A percentile compares a stretch with the other conserved stretches of the same genome.
Evolutionary conservation across 495 filamentous ascomycete genomes (phyloP).

Genomic region (Penicillium psychrofluorescens): DNA sequence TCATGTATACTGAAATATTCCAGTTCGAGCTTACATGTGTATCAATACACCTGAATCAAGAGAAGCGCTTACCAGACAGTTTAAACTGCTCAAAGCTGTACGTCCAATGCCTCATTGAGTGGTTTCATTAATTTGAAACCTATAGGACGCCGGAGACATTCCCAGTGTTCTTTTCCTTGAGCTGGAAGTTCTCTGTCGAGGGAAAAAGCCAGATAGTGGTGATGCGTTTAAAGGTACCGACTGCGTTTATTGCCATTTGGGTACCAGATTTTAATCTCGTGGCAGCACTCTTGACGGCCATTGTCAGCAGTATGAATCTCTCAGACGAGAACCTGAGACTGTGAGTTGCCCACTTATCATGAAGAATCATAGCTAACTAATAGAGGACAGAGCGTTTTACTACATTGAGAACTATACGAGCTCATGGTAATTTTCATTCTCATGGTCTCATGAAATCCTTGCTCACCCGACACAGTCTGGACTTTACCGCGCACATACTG

Average conservation of each 20-base stretch:
- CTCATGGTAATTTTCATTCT: background rate
- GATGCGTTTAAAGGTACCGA: slow-evolving; percentile 37
- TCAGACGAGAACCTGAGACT: slow-evolving; percentile 58
- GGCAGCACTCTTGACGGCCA: slow-evolving; percentile 8
- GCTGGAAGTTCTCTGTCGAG: slow-evolving; percentile 52
- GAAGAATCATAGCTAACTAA: background rate
- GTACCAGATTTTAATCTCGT: slow-evolving; percentile 18
- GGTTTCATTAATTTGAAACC: background rate
- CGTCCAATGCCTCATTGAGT: slow-evolving; percentile 9
- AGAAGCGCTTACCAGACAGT: background rate
- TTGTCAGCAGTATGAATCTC: slow-evolving; percentile 50
- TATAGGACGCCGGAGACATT: slow-evolving; percentile 50
- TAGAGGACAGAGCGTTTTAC: slow-evolving; percentile 45
- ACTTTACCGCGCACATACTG: slow-evolving; percentile 38
- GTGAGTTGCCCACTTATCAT: slow-evolving; percentile 12
- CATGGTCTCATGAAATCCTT: background rate
- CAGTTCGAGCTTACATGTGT: slow-evolving; percentile 18
- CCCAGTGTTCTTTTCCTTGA: slow-evolving; percentile 61
- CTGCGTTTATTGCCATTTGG: no score
- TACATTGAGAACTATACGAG: slow-evolving; percentile 61
- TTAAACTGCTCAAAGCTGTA: slow-evolving; percentile 14
- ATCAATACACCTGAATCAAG: slow-evolving; percentile 1
- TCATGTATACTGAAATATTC: background rate
- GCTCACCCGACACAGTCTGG: no score
- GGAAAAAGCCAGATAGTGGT: slow-evolving; percentile 23